Percentiles rank a stretch among this genome's conserved stretches.
Conservation (phyloP, 768 basidiomycete species). For the Tulasnella sp. region DNA sequence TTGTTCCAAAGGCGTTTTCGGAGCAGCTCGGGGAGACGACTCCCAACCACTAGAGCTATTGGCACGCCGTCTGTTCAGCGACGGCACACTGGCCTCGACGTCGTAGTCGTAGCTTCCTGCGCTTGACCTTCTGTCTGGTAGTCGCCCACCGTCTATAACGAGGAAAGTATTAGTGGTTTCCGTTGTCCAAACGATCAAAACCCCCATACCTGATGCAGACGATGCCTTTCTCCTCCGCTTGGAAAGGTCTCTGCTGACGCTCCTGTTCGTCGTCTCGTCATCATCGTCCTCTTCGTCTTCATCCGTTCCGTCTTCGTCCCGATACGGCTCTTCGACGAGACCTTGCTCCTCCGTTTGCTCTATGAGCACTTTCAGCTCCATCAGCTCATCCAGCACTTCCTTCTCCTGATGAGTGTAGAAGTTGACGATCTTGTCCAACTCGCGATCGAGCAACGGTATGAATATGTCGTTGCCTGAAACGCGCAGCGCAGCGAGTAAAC, state of each 20-base stretch:
- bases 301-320: conserved; percentile 40
- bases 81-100: not conserved
- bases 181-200: not conserved
- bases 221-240: not conserved
- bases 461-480: conserved; percentile 35
- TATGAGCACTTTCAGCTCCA: conserved; percentile 46
- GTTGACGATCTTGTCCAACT: conserved; percentile 62
- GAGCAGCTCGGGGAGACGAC: conserved; percentile 18
- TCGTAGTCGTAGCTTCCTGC: conserved; percentile 1
- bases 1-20: conserved; percentile 29
- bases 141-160: not conserved
- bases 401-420: conserved; percentile 75
- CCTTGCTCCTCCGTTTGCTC: conserved; percentile 50
- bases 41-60: not conserved
- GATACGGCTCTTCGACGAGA: conserved; percentile 28
- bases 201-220: not conserved
- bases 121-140: not conserved
- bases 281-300: conserved; percentile 42
- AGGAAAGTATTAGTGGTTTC: not conserved
- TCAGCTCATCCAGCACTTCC: conserved; percentile 52
- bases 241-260: conserved; percentile 5
- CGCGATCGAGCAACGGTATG: conserved; percentile 62
- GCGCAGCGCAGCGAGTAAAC: conserved; percentile 37
- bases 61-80: not conserved
- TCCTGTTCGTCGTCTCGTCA: conserved; percentile 34